Evolutionary conservation across 768 basidiomycete species (phyloP).

Genomic region (Suillus americanus): DNA sequence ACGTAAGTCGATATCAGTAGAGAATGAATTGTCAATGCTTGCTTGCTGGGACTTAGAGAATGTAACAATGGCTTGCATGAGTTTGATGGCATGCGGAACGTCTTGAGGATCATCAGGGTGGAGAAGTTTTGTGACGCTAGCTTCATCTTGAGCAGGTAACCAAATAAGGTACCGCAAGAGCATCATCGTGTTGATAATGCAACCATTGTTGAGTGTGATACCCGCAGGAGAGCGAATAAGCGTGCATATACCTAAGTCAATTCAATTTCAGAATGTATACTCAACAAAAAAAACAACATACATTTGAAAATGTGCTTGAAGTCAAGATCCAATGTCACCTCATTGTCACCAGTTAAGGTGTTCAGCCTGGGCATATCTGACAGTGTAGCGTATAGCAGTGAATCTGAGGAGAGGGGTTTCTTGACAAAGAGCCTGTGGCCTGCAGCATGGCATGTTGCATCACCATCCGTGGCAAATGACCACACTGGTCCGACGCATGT

Average conservation of each 20-base stretch:
- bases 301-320: conserved; percentile 18
- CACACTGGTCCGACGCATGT: conserved; percentile 8
- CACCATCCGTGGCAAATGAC: conserved; percentile 17
- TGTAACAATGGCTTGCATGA: conserved; percentile 15
- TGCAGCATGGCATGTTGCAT: conserved; percentile 6
- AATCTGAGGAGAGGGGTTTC: neutral
- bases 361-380: conserved; percentile 12
- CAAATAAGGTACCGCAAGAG: neutral
- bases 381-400: neutral
- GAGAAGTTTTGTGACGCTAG: conserved; percentile 12
- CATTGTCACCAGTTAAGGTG: conserved; percentile 4
- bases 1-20: neutral
- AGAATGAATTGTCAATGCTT: neutral
- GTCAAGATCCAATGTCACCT: conserved; percentile 16
- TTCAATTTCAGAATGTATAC: no score
- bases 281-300: conserved; percentile 1
- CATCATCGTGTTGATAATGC: neutral
- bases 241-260: conserved; percentile 12
- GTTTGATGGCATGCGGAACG: conserved; percentile 25
- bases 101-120: conserved; percentile 16
- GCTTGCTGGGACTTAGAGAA: neutral
- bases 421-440: conserved; percentile 7
- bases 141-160: neutral
- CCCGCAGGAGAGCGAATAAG: conserved; percentile 7
- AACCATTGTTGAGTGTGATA: neutral